Evolutionary conservation across 371 early-diverging fungal genomes (phyloP).

Genomic region (Paraphysoderma sedebokerense): DNA sequence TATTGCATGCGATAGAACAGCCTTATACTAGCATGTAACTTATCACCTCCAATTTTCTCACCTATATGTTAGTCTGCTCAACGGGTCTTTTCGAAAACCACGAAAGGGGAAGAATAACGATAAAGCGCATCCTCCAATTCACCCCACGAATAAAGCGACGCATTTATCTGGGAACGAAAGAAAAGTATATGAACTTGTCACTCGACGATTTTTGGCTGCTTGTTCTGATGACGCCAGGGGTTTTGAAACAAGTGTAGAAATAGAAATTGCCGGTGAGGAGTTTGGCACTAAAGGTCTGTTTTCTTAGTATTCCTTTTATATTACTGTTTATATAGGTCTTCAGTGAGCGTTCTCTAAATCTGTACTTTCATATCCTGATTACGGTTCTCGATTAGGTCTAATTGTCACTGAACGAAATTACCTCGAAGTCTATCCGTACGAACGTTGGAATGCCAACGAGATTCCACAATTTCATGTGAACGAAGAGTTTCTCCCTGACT

Average conservation of each 20-base stretch:
- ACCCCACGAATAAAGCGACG: conserved; percentile 64
- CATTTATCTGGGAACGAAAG: conserved; percentile 50
- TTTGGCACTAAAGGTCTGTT: conserved; percentile 46
- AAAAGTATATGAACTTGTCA: conserved; percentile 80
- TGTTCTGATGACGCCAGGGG: conserved; percentile 93
- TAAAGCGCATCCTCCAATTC: conserved; percentile 99
- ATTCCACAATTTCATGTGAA: conserved; percentile 58
- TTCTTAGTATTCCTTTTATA: background rate
- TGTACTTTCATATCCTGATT: no score
- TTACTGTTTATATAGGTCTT: background rate
- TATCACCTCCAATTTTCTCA: background rate
- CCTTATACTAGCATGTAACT: background rate
- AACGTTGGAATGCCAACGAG: conserved; percentile 65
- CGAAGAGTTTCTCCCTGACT: conserved; percentile 50
- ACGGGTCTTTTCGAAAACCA: conserved; percentile 64
- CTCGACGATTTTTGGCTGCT: conserved; percentile 84
- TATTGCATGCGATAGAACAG: background rate
- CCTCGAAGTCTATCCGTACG: conserved; percentile 89
- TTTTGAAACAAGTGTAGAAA: conserved; percentile 55
- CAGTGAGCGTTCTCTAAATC: background rate
- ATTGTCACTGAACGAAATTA: conserved; percentile 74
- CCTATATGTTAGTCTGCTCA: conserved; percentile 24
- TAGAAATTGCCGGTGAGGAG: conserved; percentile 43
- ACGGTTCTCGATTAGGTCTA: conserved; percentile 29
- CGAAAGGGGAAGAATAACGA: conserved; percentile 88